phyloP scores from a whole-genome alignment of 257 asterid genomes.

The Solanum clarkiae region DNA sequence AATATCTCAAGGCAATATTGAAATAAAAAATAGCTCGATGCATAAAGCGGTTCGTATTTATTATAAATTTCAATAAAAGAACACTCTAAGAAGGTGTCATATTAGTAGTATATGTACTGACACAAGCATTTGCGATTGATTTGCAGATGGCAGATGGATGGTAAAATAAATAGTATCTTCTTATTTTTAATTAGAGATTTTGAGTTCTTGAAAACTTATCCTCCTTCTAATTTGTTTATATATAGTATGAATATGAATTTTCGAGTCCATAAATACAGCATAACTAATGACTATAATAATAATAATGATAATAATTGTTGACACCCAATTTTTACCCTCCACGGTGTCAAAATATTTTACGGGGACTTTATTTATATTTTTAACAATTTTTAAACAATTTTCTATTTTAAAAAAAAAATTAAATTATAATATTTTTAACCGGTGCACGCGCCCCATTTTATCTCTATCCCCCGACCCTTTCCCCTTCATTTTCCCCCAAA shows the following conservation, averaged over 20 bases:
- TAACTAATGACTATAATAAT: neutral
- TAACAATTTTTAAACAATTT: too few relatives aligned
- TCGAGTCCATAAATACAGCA: neutral
- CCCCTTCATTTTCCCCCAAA: too few relatives aligned
- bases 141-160: neutral
- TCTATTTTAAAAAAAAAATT: too few relatives aligned
- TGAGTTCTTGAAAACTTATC: neutral
- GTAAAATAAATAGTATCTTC: neutral
- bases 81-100: neutral
- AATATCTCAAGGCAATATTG: neutral
- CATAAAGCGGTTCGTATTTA: rapidly evolving
- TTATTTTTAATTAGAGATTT: neutral
- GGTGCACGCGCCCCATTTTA: too few relatives aligned
- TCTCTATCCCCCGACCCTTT: too few relatives aligned
- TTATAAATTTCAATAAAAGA: neutral
- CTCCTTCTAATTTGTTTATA: neutral
- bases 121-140: neutral
- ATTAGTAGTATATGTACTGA: neutral
- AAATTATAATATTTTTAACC: too few relatives aligned
- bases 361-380: too few relatives aligned
- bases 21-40: rapidly evolving
- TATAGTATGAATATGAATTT: neutral
- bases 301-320: too few relatives aligned
- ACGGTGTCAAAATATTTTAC: too few relatives aligned
- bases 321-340: too few relatives aligned